Evolutionary conservation across 164 flowering plant genomes (phyloP).

Genomic region (Taxillus chinensis): DNA sequence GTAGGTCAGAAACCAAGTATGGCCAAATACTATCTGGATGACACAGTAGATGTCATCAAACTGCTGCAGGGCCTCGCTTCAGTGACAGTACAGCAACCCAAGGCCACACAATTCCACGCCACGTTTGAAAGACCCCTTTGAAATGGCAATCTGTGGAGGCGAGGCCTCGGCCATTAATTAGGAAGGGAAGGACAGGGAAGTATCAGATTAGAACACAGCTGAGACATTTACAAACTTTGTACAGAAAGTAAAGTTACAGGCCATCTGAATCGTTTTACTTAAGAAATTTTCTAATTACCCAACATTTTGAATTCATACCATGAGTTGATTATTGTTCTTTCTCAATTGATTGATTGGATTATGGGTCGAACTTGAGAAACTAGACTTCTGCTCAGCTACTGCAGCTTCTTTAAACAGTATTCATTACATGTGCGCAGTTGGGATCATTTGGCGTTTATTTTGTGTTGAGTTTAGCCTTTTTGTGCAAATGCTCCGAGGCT

Average conservation of each 20-base stretch:
- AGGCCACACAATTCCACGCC: constrained; percentile 4
- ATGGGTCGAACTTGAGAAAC: too few relatives aligned
- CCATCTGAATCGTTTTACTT: background rate
- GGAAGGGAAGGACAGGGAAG: background rate
- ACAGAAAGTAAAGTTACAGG: background rate
- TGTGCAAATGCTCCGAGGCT: too few relatives aligned
- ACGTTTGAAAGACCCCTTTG: background rate
- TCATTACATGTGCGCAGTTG: too few relatives aligned
- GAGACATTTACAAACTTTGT: background rate
- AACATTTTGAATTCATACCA: too few relatives aligned
- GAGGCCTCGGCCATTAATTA: background rate
- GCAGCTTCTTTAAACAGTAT: too few relatives aligned
- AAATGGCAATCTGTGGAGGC: background rate
- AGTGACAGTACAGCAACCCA: constrained; percentile 2
- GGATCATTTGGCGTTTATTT: too few relatives aligned
- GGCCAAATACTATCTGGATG: constrained; percentile 31
- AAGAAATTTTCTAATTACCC: background rate
- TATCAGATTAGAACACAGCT: background rate
- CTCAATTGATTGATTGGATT: too few relatives aligned
- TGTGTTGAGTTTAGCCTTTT: too few relatives aligned
- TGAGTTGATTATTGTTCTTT: too few relatives aligned
- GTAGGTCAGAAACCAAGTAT: constrained; percentile 37
- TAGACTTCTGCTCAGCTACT: too few relatives aligned
- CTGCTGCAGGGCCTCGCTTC: constrained; percentile 18
- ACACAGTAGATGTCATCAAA: constrained; percentile 20